A percentile compares a stretch with the other conserved stretches of the same genome.
phyloP scores from a whole-genome alignment of 139 green algal genomes.

The Chlamydomonas schloesseri region DNA sequence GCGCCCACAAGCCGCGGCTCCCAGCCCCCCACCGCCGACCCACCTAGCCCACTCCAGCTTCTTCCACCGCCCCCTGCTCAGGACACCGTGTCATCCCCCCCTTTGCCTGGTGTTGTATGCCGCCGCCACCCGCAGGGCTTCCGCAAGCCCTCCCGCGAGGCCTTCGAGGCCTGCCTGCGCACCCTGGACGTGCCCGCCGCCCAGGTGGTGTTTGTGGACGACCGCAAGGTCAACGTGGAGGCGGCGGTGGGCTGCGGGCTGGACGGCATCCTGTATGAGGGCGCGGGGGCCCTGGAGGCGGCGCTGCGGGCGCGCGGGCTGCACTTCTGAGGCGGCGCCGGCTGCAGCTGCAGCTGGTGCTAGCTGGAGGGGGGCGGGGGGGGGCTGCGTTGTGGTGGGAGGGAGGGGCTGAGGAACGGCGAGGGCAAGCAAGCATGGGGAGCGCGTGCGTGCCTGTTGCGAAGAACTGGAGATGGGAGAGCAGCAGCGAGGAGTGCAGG shows the following conservation, averaged over 20 bases:
- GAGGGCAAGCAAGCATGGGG: no score
- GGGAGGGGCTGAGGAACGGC: no score
- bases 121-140: constrained; percentile 75
- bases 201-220: constrained; percentile 81
- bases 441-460: no score
- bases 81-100: no score
- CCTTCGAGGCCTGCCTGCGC: constrained; percentile 57
- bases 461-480: no score
- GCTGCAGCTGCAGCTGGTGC: not conserved
- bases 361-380: no score
- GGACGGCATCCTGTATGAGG: constrained; percentile 61
- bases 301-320: constrained; percentile 57
- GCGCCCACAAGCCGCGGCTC: no score
- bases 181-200: constrained; percentile 48
- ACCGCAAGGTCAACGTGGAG: constrained; percentile 65
- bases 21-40: not conserved
- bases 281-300: constrained; percentile 47
- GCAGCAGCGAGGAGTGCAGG: no score
- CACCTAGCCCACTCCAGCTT: not conserved
- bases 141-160: constrained; percentile 74
- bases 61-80: not conserved
- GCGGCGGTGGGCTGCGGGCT: constrained; percentile 59
- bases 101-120: no score
- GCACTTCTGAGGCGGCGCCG: not conserved
- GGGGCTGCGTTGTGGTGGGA: no score